Conservation (phyloP, 169 alveolate species). For the Eimeria falciformis region DNA sequence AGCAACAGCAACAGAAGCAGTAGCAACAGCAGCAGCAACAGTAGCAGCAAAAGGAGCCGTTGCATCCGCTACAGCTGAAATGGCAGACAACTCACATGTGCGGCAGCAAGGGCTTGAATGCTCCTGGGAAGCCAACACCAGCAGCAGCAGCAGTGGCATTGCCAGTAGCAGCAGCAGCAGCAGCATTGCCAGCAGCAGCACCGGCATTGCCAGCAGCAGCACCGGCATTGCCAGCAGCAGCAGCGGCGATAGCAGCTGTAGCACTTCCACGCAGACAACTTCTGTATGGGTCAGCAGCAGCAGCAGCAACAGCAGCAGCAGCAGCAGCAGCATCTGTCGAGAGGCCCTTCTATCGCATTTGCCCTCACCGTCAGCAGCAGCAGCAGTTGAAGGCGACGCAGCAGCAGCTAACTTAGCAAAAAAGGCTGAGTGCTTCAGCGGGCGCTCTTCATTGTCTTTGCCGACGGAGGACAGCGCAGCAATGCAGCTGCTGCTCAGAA, state of each 20-base stretch:
- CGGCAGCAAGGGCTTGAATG: too few species aligned
- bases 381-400: neutral
- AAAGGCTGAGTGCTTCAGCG: neutral
- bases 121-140: too few species aligned
- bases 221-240: neutral
- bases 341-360: neutral
- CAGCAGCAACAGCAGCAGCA: neutral
- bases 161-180: neutral
- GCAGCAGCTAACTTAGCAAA: neutral
- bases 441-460: neutral
- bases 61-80: too few species aligned
- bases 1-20: neutral
- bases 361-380: neutral
- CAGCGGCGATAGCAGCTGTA: neutral
- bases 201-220: neutral
- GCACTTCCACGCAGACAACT: neutral
- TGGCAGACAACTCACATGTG: too few species aligned
- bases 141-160: neutral
- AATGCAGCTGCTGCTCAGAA: slow-evolving; percentile 8
- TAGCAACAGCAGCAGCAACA: neutral
- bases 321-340: neutral
- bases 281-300: neutral
- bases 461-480: slow-evolving; percentile 23
- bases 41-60: too few species aligned
- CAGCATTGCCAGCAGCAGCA: neutral